phyloP scores from a whole-genome alignment of 2,329 filamentous ascomycete species.

The Hypoxylon sp. region DNA sequence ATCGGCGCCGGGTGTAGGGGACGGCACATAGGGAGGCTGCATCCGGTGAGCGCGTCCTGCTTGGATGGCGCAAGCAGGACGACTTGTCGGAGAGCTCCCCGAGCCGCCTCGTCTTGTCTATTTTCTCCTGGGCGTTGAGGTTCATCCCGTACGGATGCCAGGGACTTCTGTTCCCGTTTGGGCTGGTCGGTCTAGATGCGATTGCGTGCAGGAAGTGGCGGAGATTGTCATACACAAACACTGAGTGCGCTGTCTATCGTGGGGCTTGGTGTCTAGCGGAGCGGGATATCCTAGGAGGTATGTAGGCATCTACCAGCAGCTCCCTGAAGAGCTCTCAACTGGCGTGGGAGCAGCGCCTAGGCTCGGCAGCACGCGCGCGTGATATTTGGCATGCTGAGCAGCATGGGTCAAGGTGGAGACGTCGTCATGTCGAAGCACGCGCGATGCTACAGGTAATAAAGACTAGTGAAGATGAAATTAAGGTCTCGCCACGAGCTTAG shows the following conservation, averaged over 20 bases:
- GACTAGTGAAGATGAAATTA: conserved; percentile 20
- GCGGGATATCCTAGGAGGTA: conserved; percentile 3
- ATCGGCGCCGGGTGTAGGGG: conserved; percentile 44
- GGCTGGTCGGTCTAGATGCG: conserved; percentile 40
- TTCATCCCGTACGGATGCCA: conserved; percentile 30
- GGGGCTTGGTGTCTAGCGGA: conserved; percentile 8
- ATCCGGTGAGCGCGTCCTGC: conserved; percentile 40
- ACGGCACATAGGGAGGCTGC: conserved; percentile 45
- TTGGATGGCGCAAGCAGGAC: conserved; percentile 17
- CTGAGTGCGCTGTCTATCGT: conserved; percentile 13
- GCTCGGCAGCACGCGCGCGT: conserved; percentile 17
- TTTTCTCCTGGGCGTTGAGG: conserved; percentile 18
- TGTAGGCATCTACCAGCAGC: neutral
- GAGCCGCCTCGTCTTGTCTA: conserved; percentile 28
- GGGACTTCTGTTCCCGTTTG: conserved; percentile 8
- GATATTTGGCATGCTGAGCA: conserved; percentile 7
- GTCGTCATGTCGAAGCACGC: conserved; percentile 15
- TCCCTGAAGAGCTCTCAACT: conserved; percentile 1
- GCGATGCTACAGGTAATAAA: conserved; percentile 10
- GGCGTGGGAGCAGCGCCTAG: neutral
- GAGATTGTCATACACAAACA: conserved; percentile 19
- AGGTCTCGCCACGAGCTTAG: conserved; percentile 27
- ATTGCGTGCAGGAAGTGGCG: conserved; percentile 42
- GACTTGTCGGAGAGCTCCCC: conserved; percentile 16
- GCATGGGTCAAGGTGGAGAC: conserved; percentile 9